Percentiles rank a stretch among this genome's conserved stretches.
These are phyloP conservation scores for Clonostachys rosea DNA, from an alignment of 2,329 filamentous ascomycete genomes.

Conservation along the genomic window DNA sequence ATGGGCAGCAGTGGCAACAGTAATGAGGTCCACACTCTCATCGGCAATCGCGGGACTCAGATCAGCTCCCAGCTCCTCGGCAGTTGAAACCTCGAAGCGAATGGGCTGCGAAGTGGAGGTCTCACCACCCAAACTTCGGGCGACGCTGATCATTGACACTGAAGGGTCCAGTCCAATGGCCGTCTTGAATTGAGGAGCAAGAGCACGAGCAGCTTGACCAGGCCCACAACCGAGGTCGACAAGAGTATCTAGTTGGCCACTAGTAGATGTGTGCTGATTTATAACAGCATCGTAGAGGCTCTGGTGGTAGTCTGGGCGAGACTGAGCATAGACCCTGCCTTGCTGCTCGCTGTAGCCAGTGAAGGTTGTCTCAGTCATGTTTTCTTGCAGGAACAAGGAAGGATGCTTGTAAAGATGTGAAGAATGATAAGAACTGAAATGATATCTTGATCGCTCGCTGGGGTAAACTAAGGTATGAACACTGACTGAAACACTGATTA, in stretches of 20 bases:
- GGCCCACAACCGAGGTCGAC: conserved; percentile 56
- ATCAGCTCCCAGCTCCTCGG: conserved; percentile 34
- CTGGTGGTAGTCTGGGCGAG: conserved; percentile 34
- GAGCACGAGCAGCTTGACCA: conserved; percentile 37
- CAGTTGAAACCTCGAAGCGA: conserved; percentile 32
- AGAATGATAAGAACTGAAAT: too few relatives aligned
- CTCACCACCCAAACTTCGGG: conserved; percentile 23
- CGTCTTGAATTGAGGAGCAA: conserved; percentile 38
- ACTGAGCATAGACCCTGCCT: conserved; percentile 35
- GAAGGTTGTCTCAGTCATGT: background rate
- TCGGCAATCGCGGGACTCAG: conserved; percentile 19
- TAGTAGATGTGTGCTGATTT: conserved; percentile 28
- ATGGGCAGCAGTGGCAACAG: conserved; percentile 54
- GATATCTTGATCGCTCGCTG: too few relatives aligned
- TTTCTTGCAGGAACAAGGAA: background rate
- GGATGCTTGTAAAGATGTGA: too few relatives aligned
- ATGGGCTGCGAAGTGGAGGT: conserved; percentile 13
- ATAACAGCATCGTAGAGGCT: conserved; percentile 40
- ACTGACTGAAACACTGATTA: too few relatives aligned
- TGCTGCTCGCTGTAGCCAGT: conserved; percentile 16
- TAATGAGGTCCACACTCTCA: conserved; percentile 42
- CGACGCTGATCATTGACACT: conserved; percentile 46
- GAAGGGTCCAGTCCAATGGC: conserved; percentile 47
- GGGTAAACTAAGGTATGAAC: too few relatives aligned
- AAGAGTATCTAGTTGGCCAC: conserved; percentile 33